Percentiles rank a stretch among this genome's conserved stretches.
Conservation (phyloP, 1,284 basidiomycete species). For the Ceratobasidium sp. region DNA sequence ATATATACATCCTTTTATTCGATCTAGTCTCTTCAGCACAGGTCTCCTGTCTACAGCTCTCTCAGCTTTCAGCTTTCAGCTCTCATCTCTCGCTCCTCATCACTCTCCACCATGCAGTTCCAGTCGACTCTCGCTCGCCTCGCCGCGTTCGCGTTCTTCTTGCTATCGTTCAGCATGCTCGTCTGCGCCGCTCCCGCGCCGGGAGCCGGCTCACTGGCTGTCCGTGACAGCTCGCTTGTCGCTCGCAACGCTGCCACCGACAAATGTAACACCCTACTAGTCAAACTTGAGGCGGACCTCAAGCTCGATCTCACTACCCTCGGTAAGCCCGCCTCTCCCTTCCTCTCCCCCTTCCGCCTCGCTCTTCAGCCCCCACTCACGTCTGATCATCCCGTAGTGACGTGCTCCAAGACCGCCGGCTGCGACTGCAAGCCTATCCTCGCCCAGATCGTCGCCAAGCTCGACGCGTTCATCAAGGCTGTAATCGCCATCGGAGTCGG, state of each 20-base stretch:
- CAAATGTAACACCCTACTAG: slow-evolving; percentile 8
- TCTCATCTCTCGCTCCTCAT: not conserved
- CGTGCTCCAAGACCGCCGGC: not conserved
- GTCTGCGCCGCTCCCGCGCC: slow-evolving; percentile 28
- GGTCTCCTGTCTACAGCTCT: slow-evolving; percentile 40
- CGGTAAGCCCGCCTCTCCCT: not conserved
- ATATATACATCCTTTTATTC: slow-evolving; percentile 23
- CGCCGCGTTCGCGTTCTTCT: slow-evolving; percentile 19
- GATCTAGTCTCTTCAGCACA: slow-evolving; percentile 33
- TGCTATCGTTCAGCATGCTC: slow-evolving; percentile 32
- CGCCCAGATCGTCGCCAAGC: not conserved
- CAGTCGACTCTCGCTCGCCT: slow-evolving; percentile 16
- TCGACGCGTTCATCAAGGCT: slow-evolving; percentile 23
- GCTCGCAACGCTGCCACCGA: slow-evolving; percentile 15
- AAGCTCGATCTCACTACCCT: slow-evolving; percentile 2
- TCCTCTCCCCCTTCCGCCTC: not conserved
- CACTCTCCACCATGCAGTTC: slow-evolving; percentile 29
- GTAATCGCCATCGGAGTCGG: not conserved
- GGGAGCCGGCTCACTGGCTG: not conserved
- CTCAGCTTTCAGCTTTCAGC: not conserved
- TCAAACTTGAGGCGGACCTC: not conserved
- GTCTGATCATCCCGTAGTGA: not conserved
- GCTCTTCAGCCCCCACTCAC: not conserved
- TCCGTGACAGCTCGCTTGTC: slow-evolving; percentile 13
- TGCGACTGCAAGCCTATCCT: not conserved